Evolutionary conservation across 1,139 yeast species (phyloP).

Genomic region (Nakaseomyces uthaithaninus): DNA sequence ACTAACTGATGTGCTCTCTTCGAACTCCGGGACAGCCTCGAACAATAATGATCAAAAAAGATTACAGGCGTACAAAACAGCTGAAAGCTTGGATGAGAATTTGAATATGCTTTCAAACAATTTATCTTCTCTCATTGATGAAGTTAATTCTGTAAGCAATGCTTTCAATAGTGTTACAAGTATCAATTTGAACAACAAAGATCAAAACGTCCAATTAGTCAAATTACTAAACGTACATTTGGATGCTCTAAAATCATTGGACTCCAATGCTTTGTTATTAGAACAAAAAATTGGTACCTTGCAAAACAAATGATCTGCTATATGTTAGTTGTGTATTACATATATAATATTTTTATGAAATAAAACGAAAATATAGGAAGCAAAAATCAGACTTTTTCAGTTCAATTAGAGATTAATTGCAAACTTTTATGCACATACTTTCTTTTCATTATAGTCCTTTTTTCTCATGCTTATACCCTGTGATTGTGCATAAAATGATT

Average conservation of each 20-base stretch:
- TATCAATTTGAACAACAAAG: slow-evolving; percentile 33
- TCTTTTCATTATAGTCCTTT: neutral
- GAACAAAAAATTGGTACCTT: slow-evolving; percentile 48
- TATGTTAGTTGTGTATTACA: neutral
- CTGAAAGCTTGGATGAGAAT: slow-evolving; percentile 78
- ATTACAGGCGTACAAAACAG: slow-evolving; percentile 81
- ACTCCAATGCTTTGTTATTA: slow-evolving; percentile 58
- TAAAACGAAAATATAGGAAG: neutral
- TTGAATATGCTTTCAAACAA: slow-evolving; percentile 70
- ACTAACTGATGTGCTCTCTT: slow-evolving; percentile 36
- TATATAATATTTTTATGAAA: neutral
- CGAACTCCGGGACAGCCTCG: slow-evolving; percentile 27
- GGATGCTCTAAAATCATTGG: slow-evolving; percentile 83
- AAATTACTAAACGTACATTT: slow-evolving; percentile 80
- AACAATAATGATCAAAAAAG: slow-evolving; percentile 64
- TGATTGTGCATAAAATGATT: slow-evolving; percentile 50
- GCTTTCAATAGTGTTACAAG: slow-evolving; percentile 62
- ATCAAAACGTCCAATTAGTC: slow-evolving; percentile 49
- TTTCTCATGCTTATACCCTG: slow-evolving; percentile 34
- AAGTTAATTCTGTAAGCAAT: slow-evolving; percentile 80
- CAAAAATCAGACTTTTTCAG: neutral
- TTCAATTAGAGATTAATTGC: neutral
- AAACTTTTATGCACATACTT: neutral
- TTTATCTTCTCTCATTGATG: slow-evolving; percentile 67
- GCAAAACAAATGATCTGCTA: slow-evolving; percentile 8